Base-by-base conservation (phyloP, 306 rosid species). In the Clitoria ternatea region DNA sequence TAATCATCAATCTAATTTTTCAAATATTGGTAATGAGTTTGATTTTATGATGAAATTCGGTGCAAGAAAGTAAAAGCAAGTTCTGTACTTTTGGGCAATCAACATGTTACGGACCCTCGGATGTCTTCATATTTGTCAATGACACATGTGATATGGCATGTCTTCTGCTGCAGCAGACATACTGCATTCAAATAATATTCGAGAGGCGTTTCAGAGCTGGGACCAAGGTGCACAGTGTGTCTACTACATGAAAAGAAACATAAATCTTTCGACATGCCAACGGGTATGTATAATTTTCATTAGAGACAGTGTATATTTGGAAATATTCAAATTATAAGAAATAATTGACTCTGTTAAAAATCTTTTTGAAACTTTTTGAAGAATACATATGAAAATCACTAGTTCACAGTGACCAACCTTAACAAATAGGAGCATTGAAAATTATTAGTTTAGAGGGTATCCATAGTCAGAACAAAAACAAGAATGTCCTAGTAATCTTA, bases 21-120 rank as follows among this genome's bases (percentile, higher is more conserved):
- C n/a, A n/a, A n/a, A n/a, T n/a, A n/a, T n/a, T n/a, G 12, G 32
- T 39, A 24, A 54, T 48, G 60, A 64, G 32, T 73, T 73, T 56
- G 78, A 66, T 17, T 72, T 66, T 30, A 22, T 73, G 75, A 81
- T 81, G 44, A 61, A 61, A 74, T 61, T 55, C 26, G 75, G 84
- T 68, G 76, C 57, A 19, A 43, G 62, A 66, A 56, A 36, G 70
- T 12, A 35, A 77, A 55, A 61, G 61, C 37, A 15, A 45, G 48
- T 40, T 20, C 23, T 14, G 18, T n/a, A 42, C 29, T 23, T 15
- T 9, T 27, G 23, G 62, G 55, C 75, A 73, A 43, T 8, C 35
- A 77, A 18, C 48, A 27, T 30, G 45, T 55, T 6, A 63, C 54
- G 81, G 78, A 62, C 52, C 72, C 74, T 19, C 4, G 0, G 8